These are phyloP conservation scores for Fusarium humuli DNA, from an alignment of 2,329 filamentous ascomycete species.

Conservation along the genomic window DNA sequence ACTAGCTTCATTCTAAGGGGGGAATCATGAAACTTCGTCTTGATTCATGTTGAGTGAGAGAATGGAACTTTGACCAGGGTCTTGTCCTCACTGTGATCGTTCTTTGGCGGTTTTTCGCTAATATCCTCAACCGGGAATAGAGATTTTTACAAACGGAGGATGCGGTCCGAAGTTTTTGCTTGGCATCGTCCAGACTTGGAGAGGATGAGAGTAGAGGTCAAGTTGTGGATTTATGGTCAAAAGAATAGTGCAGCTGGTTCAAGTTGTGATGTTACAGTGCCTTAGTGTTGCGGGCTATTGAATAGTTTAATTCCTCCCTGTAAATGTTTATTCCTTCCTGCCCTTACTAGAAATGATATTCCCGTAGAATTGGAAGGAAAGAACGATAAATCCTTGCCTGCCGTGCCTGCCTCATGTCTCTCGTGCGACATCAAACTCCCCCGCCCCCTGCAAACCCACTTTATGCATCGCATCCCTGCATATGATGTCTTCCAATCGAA, in stretches of 20 bases:
- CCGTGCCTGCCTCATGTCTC: constrained; percentile 17
- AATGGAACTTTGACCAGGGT: constrained; percentile 34
- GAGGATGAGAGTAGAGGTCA: neutral
- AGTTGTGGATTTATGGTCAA: constrained; percentile 5
- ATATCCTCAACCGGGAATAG: neutral
- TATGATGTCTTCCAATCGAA: constrained; percentile 8
- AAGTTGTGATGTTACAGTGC: neutral
- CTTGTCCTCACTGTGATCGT: neutral
- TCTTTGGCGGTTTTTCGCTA: neutral
- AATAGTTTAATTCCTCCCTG: neutral
- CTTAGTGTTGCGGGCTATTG: neutral
- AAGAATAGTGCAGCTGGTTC: neutral
- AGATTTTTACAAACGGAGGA: neutral
- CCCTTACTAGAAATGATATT: constrained; percentile 22
- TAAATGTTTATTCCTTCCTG: constrained; percentile 8
- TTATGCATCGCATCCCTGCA: constrained; percentile 36
- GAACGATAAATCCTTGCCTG: constrained; percentile 24
- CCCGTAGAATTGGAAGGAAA: constrained; percentile 9
- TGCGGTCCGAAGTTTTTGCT: constrained; percentile 5
- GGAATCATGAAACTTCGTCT: constrained; percentile 31
- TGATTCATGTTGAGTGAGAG: constrained; percentile 37
- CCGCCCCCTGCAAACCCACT: constrained; percentile 33
- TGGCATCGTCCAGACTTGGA: constrained; percentile 10
- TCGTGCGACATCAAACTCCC: constrained; percentile 33
- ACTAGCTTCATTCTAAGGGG: neutral